Percentiles rank a stretch among this genome's conserved stretches.
Conservation (phyloP, 257 asterid species). For the Thymus quinquecostatus region DNA sequence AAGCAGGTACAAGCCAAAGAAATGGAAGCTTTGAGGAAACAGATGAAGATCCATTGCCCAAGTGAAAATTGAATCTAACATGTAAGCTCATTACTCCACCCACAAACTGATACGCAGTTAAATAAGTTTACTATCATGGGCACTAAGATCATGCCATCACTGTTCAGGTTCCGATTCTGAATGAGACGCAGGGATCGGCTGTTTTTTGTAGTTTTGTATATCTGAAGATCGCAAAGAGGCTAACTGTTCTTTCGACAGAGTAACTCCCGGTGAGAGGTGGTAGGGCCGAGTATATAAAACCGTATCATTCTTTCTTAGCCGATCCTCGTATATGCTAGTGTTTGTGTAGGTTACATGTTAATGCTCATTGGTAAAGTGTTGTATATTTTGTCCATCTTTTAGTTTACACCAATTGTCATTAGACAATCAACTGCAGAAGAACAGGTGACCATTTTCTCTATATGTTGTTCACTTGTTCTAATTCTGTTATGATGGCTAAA, state of each 20-base stretch:
- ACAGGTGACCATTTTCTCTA: background rate
- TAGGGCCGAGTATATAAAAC: background rate
- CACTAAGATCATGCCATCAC: background rate
- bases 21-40: constrained; percentile 32
- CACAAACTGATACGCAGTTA: background rate
- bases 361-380: background rate
- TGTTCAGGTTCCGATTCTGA: background rate
- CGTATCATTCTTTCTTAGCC: background rate
- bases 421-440: background rate
- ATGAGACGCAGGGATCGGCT: background rate
- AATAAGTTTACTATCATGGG: background rate
- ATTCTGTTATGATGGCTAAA: too few species aligned
- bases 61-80: constrained; percentile 12
- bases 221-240: background rate
- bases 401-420: background rate
- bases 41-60: constrained; percentile 27
- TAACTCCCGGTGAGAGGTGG: background rate
- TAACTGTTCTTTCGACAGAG: too few species aligned
- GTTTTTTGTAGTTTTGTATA: constrained; percentile 4
- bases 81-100: constrained; percentile 9
- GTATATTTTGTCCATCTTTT: background rate
- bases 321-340: background rate
- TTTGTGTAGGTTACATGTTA: background rate
- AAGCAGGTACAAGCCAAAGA: constrained; percentile 35
- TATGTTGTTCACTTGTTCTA: background rate